Base-by-base conservation (phyloP, 805 yeast species). In the Kodamaea neixiangensis region DNA sequence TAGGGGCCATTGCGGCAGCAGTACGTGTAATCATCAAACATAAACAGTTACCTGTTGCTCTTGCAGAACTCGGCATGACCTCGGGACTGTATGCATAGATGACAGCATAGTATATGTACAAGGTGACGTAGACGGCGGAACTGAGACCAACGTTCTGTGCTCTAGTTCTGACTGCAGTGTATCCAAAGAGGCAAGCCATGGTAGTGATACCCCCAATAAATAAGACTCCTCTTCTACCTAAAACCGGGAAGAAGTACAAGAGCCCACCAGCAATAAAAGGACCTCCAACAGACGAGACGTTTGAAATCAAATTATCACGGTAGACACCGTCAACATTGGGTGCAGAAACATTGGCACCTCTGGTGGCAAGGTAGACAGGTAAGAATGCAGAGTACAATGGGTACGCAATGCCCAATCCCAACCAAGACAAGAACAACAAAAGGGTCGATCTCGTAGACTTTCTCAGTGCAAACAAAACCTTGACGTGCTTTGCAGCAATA, bases 311-410 rank as follows among this genome's bases (percentile, higher is more conserved):
- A 14, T 76, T 72, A 61, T 79, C 79, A 58, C 82, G 71, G 60
- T 79, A 79, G 11, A 73, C 75, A 20, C 73, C 65, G 47, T 62
- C 64, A 3, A 69, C 62, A 4, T 73, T 59, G 4, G 63, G 54
- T 21, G 80, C 76, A 52, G 71, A 65, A 21, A 78, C 75, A 44
- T 69, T 65, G 44, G 76, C 81, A 39, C 85, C 85, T 40, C 83
- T 72, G 5, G 47, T 55, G 52, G 54, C 48, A 56, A 55, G 19
- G 55, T 65, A 20, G 14, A 73, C 71, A 34, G 83, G 83, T 39
- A 82, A 65, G 63, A 80, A 82, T 37, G 81, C 79, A 58, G 77
- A 73, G 65, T 77, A 82, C 19, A 80, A 66, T 3, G 85, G 81
- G 61, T 80, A 82, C 9, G 84, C 74, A 40, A 81, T 66, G 41